A percentile compares a stretch with the other conserved stretches of the same genome.
Conservation (phyloP, 2,329 filamentous ascomycete genomes). For the Trichophyton rubrum region DNA sequence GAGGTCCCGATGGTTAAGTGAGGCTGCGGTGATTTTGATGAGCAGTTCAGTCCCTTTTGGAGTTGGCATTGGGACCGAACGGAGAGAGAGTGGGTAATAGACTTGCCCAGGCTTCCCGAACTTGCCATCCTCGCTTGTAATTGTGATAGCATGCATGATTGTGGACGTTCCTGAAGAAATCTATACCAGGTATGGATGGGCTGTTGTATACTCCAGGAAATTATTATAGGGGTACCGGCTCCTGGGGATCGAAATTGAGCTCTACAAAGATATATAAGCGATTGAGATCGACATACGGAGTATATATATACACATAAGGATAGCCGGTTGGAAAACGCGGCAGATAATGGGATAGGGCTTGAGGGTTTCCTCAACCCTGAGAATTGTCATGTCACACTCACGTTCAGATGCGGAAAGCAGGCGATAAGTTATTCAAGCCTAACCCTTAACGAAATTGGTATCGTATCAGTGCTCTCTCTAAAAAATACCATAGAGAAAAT, state of each 20-base stretch:
- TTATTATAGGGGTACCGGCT: neutral
- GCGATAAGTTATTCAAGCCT: neutral
- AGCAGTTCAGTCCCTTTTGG: slow-evolving; percentile 58
- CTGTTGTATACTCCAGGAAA: neutral
- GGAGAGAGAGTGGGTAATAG: slow-evolving; percentile 47
- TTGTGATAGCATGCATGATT: slow-evolving; percentile 29
- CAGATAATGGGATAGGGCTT: neutral
- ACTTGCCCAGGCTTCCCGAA: slow-evolving; percentile 67
- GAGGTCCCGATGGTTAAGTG: slow-evolving; percentile 89
- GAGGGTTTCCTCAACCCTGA: neutral
- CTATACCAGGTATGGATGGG: neutral
- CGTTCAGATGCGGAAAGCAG: neutral
- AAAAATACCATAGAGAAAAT: neutral
- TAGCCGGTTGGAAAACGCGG: neutral
- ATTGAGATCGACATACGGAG: neutral
- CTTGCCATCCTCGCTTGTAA: slow-evolving; percentile 47
- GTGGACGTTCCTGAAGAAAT: neutral
- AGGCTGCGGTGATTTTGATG: slow-evolving; percentile 62
- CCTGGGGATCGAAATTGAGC: neutral
- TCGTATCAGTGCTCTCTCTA: neutral
- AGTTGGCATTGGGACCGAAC: slow-evolving; percentile 48
- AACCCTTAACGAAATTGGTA: neutral
- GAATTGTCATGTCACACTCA: neutral
- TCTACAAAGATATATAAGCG: neutral
- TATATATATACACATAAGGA: neutral